These are phyloP conservation scores for Penicillium alfredii DNA, from an alignment of 495 filamentous ascomycete genomes.

Conservation along the genomic window DNA sequence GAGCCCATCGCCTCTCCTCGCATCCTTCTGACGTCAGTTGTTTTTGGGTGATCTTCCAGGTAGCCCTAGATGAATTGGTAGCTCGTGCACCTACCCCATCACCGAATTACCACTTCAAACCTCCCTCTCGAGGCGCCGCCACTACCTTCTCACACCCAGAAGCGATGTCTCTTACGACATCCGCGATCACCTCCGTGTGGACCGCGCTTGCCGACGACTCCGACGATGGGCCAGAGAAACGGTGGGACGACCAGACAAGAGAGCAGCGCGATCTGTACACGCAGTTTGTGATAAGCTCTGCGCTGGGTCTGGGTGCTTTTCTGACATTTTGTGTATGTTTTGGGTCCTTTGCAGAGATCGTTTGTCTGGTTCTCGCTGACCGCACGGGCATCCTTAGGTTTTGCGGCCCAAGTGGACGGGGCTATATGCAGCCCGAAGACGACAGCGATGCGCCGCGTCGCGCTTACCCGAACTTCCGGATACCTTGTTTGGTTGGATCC, in stretches of 20 bases:
- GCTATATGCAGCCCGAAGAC: constrained; percentile 84
- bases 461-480: constrained; percentile 77
- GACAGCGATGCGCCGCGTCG: constrained; percentile 61
- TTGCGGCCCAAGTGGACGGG: constrained; percentile 88
- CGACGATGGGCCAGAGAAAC: constrained; percentile 17
- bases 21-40: constrained; percentile 28
- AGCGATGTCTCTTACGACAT: constrained; percentile 32
- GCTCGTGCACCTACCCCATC: constrained; percentile 7
- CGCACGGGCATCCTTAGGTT: constrained; percentile 35
- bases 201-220: constrained; percentile 18
- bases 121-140: not conserved
- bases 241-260: constrained; percentile 32
- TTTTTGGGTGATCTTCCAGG: constrained; percentile 11
- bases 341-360: not conserved
- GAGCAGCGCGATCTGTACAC: constrained; percentile 50
- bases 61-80: constrained; percentile 16
- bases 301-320: constrained; percentile 54
- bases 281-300: constrained; percentile 53
- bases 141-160: not conserved
- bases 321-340: constrained; percentile 55
- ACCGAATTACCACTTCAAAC: constrained; percentile 1
- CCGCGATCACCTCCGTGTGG: constrained; percentile 23
- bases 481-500: constrained; percentile 90
- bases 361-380: constrained; percentile 1
- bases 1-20: not conserved